Evolutionary conservation across 192 early-diverging fungal genomes (phyloP), one percentile per base, ranked within the genome.

Genomic region (Coemansia sp.): DNA sequence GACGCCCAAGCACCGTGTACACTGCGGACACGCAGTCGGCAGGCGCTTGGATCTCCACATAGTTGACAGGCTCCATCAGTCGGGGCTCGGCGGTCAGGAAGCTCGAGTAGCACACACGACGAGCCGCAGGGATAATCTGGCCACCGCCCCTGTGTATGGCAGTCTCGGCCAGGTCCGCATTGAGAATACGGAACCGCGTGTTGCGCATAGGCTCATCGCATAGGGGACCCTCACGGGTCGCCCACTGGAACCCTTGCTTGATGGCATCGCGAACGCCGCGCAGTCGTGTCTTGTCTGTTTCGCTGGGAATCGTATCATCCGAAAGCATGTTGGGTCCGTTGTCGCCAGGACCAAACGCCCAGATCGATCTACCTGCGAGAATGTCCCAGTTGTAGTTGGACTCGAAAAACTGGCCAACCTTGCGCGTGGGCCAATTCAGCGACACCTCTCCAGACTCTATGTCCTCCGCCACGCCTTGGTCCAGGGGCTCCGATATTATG

Each of bases 161-260:
- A 41, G 95, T 91, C 19, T 84, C 78, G 4, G 96, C 93, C 49
- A 99, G 69, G 49, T 87, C 85, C 15, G 94, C 94, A 66, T 89
- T 90, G 47, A 98, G 84, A 55, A 99, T 93, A 62, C 93, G 89
- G 85, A 99, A 97, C 66, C 97, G 96, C 37, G 97, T 91, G 77
- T 92, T 92, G 43, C 98, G 90, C 74, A 99, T 95, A 4, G 96
- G 94, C 86, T 99, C 98, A 78, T 98, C 98, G 64, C 92, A 93
- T 12, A 99, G 80, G 12, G 98, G 98, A 8, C 98, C 98, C 72
- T 98, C 96, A 48, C 95, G 87, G 1, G 94, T 87, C 26, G 92
- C 95, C 98, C 98, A 99, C 77, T 96, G 94, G 85, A 99, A 99
- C 42, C 98, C 98, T 80, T 98, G 95, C 46, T 87, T 86, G 64